Base-by-base conservation (phyloP, 306 rosid genomes). In the Castanea crenata region DNA sequence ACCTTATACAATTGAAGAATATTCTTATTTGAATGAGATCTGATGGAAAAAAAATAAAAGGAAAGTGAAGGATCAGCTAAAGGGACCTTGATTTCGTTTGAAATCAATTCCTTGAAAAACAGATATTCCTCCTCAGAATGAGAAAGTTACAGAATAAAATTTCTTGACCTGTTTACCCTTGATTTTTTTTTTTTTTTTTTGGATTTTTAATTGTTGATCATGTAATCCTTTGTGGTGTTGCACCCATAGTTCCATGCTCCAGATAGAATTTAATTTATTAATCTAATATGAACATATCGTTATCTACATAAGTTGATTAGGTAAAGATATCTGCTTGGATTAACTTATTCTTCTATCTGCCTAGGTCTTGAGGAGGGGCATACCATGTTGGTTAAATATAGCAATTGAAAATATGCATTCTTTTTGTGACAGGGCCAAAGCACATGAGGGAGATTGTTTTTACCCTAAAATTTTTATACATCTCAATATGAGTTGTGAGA, bases 301-400 rank as follows among this genome's bases (percentile, higher is more conserved):
- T 12, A 75, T 69, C 76, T 65, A 32, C 54, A 32, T 21, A 69
- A 6, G 15, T 35, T 21, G n/a, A 10, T 75, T 67, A 10, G 41
- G 25, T 27, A 52, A 34, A 38, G 10, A 11, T 27, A 38, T 61
- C 31, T 52, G 32, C 49, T 35, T 58, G n/a, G 13, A 55, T 69
- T 79, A 71, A 78, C 29, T 73, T 59, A 72, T 55, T 69, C 49
- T 46, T 32, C 51, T 75, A 20, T 89, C 76, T 56, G 11, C 76
- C 13, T 54, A 85, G 99, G 99, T 91, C 78, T 83, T 95, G 81
- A 89, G 80, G 54, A 91, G 96, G 82, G 99, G 92, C 85, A 92
- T 95, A 65, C 99, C 98, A 74, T 95, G 98, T 10, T 10, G 54
- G 54, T 12, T 49, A 49, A 49, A 49, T 49, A 9, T 49, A 49